Evolutionary conservation across 208 protist species (phyloP), one percentile per base, ranked within the genome.

Genomic region (Leishmania arabica): DNA sequence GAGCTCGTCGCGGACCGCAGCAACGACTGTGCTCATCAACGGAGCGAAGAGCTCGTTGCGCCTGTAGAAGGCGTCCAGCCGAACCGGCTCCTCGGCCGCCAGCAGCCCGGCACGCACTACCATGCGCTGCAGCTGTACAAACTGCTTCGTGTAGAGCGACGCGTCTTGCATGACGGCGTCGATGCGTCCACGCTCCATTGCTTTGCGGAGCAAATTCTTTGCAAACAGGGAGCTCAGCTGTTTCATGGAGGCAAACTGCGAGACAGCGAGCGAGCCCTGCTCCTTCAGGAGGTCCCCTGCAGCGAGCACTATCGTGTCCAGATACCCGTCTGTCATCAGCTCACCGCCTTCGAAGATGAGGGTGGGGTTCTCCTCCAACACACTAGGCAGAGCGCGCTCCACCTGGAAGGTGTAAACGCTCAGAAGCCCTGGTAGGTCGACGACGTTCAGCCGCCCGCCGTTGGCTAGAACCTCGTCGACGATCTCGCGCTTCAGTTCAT

Each of bases 391-490:
- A 34, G 93, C 88, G 24, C 89, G 88, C 84, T 96, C 91, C 73
- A 96, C 85, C 62, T 94, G 89, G 34, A 84, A 88, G 34, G 87
- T 79, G 79, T 93, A 87, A 47, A 96, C 91, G 76, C 87, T 95
- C n/a, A 96, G 86, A 66, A 88, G 81, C 40, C 90, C 86, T 49
- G 89, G 93, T 24, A 96, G 68, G 74, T 96, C 90, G 9, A 94
- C 88, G 37, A 95, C 91, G 79, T 95, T 96, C 45, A 96, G 86
- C 9, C 93, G 86, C 2, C 93, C 93, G 64, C 89, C 88, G 75
- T 91, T 96, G 49, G 89, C 88, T 49, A 86, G 58, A 64, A 96
- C 87, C 89, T 96, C 93, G 64, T 95, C 91, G 31, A 95, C 85
- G 54, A 96, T 89, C 69, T 96, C 91, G 60, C 91, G 89, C 58